These are phyloP conservation scores for Debaryomyces tyrocola DNA, from an alignment of 805 yeast species.

Conservation along the genomic window DNA sequence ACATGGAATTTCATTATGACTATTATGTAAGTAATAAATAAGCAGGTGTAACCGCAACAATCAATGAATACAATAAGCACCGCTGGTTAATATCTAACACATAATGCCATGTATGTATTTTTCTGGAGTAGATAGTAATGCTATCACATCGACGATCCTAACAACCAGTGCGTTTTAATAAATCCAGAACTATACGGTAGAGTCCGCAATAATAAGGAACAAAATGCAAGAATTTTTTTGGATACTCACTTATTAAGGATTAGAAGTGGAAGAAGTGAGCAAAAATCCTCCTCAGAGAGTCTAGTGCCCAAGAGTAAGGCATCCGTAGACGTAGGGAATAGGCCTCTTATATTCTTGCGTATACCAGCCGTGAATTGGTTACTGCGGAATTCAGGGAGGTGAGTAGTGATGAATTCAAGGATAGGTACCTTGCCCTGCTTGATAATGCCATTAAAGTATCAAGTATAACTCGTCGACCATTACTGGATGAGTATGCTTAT, in stretches of 20 bases:
- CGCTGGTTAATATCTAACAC: too few species aligned
- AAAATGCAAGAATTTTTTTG: conserved; percentile 3
- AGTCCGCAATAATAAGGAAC: conserved; percentile 2
- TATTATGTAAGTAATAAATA: too few species aligned
- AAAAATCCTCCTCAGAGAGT: background rate
- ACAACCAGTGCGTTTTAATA: background rate
- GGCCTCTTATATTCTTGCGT: background rate
- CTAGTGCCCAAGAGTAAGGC: conserved; percentile 2
- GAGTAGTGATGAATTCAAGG: conserved; percentile 1
- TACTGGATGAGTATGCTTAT: background rate
- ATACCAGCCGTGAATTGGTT: background rate
- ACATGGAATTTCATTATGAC: too few species aligned
- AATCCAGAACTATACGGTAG: conserved; percentile 1
- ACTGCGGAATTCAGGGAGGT: conserved; percentile 1
- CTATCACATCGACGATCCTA: background rate
- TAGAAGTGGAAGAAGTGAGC: background rate
- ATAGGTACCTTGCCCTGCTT: conserved; percentile 1
- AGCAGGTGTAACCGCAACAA: too few species aligned
- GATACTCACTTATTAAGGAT: conserved; percentile 3
- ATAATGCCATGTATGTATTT: too few species aligned
- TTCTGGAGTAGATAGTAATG: too few species aligned
- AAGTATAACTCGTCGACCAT: background rate
- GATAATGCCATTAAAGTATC: conserved; percentile 1
- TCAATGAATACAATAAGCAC: too few species aligned
- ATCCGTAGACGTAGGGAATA: background rate